Percentiles rank a stretch among this genome's conserved stretches.
These are phyloP conservation scores for Eimeria nieschulzi DNA, from an alignment of 169 alveolate species.

Conservation along the genomic window DNA sequence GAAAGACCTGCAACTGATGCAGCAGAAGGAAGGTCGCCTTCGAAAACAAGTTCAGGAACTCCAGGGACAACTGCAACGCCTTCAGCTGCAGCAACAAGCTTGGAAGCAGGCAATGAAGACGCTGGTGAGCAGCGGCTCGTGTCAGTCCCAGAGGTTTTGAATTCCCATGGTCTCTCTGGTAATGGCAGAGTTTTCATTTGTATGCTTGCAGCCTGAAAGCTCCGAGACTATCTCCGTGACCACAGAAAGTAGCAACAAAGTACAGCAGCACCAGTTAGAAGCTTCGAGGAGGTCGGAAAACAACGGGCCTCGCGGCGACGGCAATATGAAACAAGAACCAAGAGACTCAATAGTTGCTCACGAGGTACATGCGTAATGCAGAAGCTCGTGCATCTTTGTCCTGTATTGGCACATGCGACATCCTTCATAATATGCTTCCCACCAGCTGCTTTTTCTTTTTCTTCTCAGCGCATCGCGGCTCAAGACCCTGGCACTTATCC, in stretches of 20 bases:
- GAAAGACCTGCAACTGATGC: neutral
- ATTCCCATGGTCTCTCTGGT: too few relatives aligned
- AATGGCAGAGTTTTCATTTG: too few relatives aligned
- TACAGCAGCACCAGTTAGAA: neutral
- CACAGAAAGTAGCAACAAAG: too few relatives aligned
- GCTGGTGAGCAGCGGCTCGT: constrained; percentile 1
- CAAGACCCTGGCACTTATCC: constrained; percentile 51
- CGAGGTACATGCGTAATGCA: neutral
- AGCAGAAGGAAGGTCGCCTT: constrained; percentile 1
- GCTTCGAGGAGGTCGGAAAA: neutral
- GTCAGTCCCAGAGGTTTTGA: too few relatives aligned
- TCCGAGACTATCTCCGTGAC: too few relatives aligned
- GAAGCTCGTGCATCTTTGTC: neutral
- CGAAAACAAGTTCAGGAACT: constrained; percentile 38
- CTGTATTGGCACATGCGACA: neutral
- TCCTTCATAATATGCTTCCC: too few relatives aligned
- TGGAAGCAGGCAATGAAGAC: neutral
- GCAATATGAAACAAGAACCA: neutral
- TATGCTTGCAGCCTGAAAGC: too few relatives aligned
- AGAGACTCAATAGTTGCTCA: neutral
- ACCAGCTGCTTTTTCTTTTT: neutral
- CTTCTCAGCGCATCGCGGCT: constrained; percentile 6
- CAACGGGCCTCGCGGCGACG: neutral
- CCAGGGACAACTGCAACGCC: constrained; percentile 16
- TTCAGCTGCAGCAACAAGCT: constrained; percentile 8